These are phyloP conservation scores for Protea cynaroides DNA, from an alignment of 164 flowering plant species.

Conservation along the genomic window DNA sequence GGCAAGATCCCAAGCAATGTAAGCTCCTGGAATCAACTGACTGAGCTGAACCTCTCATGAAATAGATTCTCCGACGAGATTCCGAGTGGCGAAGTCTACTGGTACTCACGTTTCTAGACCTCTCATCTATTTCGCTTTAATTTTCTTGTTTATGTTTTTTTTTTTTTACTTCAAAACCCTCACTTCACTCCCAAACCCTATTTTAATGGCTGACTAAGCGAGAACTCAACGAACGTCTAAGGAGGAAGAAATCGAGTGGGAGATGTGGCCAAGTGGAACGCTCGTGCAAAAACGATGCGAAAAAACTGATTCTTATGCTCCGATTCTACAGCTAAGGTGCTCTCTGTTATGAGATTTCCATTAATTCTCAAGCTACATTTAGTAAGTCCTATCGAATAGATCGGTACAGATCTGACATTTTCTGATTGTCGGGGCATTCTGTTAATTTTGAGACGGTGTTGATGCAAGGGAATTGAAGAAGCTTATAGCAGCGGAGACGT, in stretches of 20 bases:
- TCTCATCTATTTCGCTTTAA: too few relatives aligned
- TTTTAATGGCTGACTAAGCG: conserved; percentile 14
- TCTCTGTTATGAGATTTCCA: conserved; percentile 39
- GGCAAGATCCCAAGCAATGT: conserved; percentile 48
- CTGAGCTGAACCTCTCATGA: conserved; percentile 44
- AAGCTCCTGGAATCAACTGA: conserved; percentile 32
- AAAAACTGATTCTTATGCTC: conserved; percentile 14
- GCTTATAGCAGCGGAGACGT: conserved; percentile 47
- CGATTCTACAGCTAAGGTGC: conserved; percentile 36
- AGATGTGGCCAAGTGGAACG: conserved; percentile 74
- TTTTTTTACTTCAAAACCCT: too few relatives aligned
- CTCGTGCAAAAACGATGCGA: conserved; percentile 51
- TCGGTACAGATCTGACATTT: neutral
- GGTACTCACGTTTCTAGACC: conserved; percentile 47
- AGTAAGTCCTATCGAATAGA: conserved; percentile 45
- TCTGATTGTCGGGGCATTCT: neutral
- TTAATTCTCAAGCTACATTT: conserved; percentile 51
- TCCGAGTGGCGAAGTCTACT: conserved; percentile 49
- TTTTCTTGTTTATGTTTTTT: too few relatives aligned
- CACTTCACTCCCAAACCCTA: too few relatives aligned
- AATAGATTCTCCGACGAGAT: conserved; percentile 54
- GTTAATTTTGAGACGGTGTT: too few relatives aligned
- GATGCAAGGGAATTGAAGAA: conserved; percentile 69
- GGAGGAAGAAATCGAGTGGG: conserved; percentile 42
- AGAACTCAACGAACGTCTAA: conserved; percentile 9